A percentile compares a stretch with the other conserved stretches of the same genome.
Evolutionary conservation across 129 eudicot genomes (phyloP).

Genomic region (sunflower (Helianthus annuus)): DNA sequence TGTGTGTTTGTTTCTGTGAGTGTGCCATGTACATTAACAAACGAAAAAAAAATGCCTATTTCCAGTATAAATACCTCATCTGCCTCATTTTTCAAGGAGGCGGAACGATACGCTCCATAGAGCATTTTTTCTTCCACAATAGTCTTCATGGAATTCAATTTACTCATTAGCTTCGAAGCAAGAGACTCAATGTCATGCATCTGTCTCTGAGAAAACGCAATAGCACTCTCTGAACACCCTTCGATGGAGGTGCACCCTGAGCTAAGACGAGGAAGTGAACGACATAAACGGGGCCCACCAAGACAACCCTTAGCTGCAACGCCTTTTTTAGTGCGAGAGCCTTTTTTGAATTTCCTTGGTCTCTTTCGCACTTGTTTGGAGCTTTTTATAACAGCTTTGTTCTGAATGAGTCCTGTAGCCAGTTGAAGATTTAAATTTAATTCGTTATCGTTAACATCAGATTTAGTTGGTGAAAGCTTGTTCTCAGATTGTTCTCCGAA

Average conservation of each 20-base stretch:
- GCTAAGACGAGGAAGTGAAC: slow-evolving; percentile 53
- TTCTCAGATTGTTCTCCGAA: slow-evolving; percentile 40
- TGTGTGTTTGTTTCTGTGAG: too few species aligned
- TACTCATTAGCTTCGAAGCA: slow-evolving; percentile 68
- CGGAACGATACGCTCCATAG: slow-evolving; percentile 51
- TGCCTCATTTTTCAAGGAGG: slow-evolving; percentile 63
- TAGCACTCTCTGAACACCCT: slow-evolving; percentile 73
- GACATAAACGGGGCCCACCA: slow-evolving; percentile 58
- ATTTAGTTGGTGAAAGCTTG: slow-evolving; percentile 37
- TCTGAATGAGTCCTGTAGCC: slow-evolving; percentile 12
- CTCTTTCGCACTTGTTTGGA: slow-evolving; percentile 44
- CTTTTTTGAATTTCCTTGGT: slow-evolving; percentile 34
- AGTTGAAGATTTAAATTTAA: slow-evolving; percentile 15
- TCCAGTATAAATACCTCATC: slow-evolving; percentile 61
- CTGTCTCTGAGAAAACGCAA: slow-evolving; percentile 87
- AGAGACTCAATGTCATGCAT: slow-evolving; percentile 82
- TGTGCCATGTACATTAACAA: slow-evolving; percentile 3
- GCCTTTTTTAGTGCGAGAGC: slow-evolving; percentile 33
- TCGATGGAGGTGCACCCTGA: slow-evolving; percentile 64
- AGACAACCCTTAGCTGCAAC: slow-evolving; percentile 43
- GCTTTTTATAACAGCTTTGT: slow-evolving; percentile 33
- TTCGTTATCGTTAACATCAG: slow-evolving; percentile 21
- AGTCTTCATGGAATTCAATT: slow-evolving; percentile 74
- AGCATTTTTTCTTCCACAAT: slow-evolving; percentile 66
- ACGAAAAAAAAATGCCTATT: background rate